Evolutionary conservation across 257 asterid species (phyloP).

Genomic region (Primulina huaijiensis): DNA sequence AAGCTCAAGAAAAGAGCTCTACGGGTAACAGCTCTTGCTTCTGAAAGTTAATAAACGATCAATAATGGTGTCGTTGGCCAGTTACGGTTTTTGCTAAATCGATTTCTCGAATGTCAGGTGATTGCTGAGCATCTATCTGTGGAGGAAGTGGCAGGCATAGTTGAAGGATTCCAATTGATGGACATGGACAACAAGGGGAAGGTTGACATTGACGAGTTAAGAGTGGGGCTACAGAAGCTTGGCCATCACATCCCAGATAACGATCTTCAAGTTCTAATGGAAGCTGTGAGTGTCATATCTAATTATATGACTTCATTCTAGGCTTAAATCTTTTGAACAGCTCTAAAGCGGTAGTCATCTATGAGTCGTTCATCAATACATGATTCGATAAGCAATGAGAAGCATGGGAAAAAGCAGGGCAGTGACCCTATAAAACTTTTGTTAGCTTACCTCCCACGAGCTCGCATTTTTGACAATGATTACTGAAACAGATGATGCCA

Average conservation of each 20-base stretch:
- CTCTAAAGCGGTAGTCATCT: not conserved
- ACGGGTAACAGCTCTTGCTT: constrained; percentile 32
- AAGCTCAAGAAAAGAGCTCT: constrained; percentile 64
- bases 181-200: constrained; percentile 57
- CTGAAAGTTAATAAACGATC: not conserved
- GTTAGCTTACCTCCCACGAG: not conserved
- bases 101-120: constrained; percentile 34
- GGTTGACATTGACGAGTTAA: constrained; percentile 53
- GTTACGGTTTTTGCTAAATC: constrained; percentile 18
- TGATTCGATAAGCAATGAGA: not conserved
- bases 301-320: not conserved
- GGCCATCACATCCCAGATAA: constrained; percentile 65
- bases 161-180: constrained; percentile 56
- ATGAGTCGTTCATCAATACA: no score
- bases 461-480: not conserved
- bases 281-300: constrained; percentile 48
- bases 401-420: not conserved
- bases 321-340: not conserved
- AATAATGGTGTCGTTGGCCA: not conserved
- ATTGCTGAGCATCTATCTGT: constrained; percentile 61
- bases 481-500: not conserved
- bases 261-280: constrained; percentile 58
- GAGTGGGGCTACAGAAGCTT: constrained; percentile 55
- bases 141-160: constrained; percentile 65
- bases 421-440: not conserved